These are phyloP conservation scores for Monosporascus sp. DNA, from an alignment of 2,329 filamentous ascomycete genomes.

Conservation along the genomic window DNA sequence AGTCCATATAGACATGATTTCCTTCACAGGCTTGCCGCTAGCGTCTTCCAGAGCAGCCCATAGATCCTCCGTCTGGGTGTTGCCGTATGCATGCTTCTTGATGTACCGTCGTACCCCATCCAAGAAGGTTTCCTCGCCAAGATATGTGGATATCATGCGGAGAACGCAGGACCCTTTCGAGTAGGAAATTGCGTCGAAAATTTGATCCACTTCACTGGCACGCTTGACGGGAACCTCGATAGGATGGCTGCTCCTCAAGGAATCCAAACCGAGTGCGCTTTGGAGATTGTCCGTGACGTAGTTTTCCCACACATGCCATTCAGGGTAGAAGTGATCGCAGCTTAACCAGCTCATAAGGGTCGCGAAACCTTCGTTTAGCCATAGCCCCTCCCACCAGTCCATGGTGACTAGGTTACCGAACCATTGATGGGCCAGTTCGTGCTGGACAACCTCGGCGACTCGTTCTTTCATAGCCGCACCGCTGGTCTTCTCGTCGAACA, in stretches of 20 bases:
- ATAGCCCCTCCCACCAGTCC: slow-evolving; percentile 97
- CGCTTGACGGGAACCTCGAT: slow-evolving; percentile 95
- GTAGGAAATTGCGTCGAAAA: slow-evolving; percentile 97
- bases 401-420: slow-evolving; percentile 97
- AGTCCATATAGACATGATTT: slow-evolving; percentile 94
- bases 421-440: slow-evolving; percentile 97
- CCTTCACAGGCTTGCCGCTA: slow-evolving; percentile 83
- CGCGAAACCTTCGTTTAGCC: slow-evolving; percentile 91
- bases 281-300: slow-evolving; percentile 93
- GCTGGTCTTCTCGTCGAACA: slow-evolving; percentile 87
- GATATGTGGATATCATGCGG: slow-evolving; percentile 93
- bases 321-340: slow-evolving; percentile 90
- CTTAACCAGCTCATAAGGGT: slow-evolving; percentile 80
- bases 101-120: slow-evolving; percentile 87
- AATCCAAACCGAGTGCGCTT: slow-evolving; percentile 81
- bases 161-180: slow-evolving; percentile 94
- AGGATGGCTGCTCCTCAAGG: slow-evolving; percentile 87
- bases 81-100: slow-evolving; percentile 94
- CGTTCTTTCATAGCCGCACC: slow-evolving; percentile 87
- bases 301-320: slow-evolving; percentile 97
- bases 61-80: slow-evolving; percentile 85
- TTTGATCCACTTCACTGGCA: slow-evolving; percentile 95
- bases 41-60: slow-evolving; percentile 85
- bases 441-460: slow-evolving; percentile 91
- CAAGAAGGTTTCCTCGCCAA: slow-evolving; percentile 89